A percentile compares a stretch with the other conserved stretches of the same genome.
These are phyloP conservation scores for Aphanomyces stellatus DNA, from an alignment of 352 stramenopile species.

Conservation along the genomic window DNA sequence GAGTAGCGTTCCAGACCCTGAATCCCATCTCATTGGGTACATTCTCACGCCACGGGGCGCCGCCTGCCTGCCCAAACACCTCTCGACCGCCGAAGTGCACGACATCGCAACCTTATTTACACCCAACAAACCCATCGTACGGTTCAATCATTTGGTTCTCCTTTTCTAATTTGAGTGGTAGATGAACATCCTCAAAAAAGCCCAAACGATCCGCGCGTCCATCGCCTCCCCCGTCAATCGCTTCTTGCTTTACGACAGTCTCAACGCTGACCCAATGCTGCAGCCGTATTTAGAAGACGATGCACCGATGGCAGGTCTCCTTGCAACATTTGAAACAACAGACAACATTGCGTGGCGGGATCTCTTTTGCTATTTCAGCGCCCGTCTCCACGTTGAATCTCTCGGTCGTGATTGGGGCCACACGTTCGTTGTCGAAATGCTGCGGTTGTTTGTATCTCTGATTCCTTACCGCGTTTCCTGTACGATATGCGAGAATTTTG, in stretches of 20 bases:
- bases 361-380: constrained; percentile 13
- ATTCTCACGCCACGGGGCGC: background rate
- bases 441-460: background rate
- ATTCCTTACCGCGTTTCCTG: background rate
- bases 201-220: background rate
- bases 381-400: background rate
- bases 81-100: background rate
- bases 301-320: background rate
- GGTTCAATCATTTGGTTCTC: background rate
- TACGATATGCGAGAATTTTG: background rate
- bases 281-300: background rate
- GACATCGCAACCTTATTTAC: background rate
- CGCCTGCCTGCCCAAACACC: background rate
- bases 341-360: background rate
- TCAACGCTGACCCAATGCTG: background rate
- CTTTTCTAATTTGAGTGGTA: constrained; percentile 3
- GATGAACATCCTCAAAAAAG: constrained; percentile 3
- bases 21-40: constrained; percentile 14
- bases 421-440: background rate
- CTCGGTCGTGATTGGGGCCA: background rate
- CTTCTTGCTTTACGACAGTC: constrained; percentile 1
- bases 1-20: constrained; percentile 9
- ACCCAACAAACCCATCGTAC: background rate
- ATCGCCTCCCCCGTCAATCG: background rate
- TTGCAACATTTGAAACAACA: background rate